Evolutionary conservation across 495 filamentous ascomycete species (phyloP).

Genomic region (Aspergillus taichungensis): DNA sequence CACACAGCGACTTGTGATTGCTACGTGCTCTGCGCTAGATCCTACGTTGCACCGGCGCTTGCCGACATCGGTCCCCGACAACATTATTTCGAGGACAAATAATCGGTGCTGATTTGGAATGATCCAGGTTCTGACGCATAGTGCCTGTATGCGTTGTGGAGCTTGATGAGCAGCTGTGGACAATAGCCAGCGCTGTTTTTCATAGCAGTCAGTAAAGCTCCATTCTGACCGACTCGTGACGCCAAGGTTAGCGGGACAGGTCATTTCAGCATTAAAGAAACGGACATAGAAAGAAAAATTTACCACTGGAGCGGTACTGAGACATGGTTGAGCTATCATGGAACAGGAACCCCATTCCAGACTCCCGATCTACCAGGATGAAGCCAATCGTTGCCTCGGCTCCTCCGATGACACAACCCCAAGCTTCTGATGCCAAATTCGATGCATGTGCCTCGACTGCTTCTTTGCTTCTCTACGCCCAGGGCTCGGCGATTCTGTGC

Average conservation of each 20-base stretch:
- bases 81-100: no score
- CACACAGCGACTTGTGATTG: no score
- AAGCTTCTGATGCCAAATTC: constrained; percentile 48
- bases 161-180: no score
- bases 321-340: constrained; percentile 26
- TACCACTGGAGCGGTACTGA: background rate
- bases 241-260: no score
- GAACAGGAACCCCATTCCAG: constrained; percentile 20
- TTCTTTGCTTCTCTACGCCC: constrained; percentile 78
- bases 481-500: constrained; percentile 68
- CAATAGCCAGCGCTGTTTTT: no score
- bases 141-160: no score
- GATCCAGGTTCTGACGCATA: no score
- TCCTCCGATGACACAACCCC: constrained; percentile 35
- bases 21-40: background rate
- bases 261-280: background rate
- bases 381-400: constrained; percentile 41
- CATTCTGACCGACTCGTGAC: no score
- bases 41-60: background rate
- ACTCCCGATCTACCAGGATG: constrained; percentile 18
- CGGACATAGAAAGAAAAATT: background rate
- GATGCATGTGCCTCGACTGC: constrained; percentile 82
- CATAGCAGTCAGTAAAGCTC: no score
- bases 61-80: no score
- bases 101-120: no score